Percentiles rank a stretch among this genome's conserved stretches.
These are phyloP conservation scores for Diaporthe helianthi DNA, from an alignment of 2,329 filamentous ascomycete genomes.

Conservation along the genomic window DNA sequence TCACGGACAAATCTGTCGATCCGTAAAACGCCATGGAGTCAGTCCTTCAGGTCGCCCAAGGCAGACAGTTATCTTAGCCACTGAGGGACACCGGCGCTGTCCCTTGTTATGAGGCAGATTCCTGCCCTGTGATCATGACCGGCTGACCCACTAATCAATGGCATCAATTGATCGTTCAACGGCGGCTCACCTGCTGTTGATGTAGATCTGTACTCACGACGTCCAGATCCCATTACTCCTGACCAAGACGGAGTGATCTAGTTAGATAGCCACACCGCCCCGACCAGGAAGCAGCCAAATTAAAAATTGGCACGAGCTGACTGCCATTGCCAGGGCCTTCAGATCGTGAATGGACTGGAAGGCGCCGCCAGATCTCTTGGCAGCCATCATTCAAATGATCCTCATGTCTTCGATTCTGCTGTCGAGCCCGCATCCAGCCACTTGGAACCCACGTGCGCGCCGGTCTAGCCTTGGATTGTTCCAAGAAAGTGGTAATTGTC, in stretches of 20 bases:
- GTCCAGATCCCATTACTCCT: not conserved
- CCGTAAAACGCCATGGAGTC: slow-evolving; percentile 7
- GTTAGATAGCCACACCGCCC: not conserved
- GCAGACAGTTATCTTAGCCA: not conserved
- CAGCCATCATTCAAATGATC: not conserved
- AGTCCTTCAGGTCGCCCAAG: not conserved
- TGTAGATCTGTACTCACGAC: not conserved
- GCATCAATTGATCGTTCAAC: not conserved
- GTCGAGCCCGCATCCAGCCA: not conserved
- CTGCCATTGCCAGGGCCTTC: not conserved
- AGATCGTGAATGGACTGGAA: slow-evolving; percentile 41
- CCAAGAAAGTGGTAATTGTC: not conserved
- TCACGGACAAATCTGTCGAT: not conserved
- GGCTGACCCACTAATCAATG: not conserved
- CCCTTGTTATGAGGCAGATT: not conserved
- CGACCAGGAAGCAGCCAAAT: not conserved
- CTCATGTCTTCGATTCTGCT: not conserved
- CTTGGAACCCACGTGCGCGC: slow-evolving; percentile 9
- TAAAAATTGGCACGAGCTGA: not conserved
- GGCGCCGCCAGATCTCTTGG: slow-evolving; percentile 10
- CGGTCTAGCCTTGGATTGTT: slow-evolving; percentile 7
- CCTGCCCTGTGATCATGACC: not conserved
- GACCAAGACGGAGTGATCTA: not conserved
- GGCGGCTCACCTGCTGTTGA: not conserved
- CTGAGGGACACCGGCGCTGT: not conserved